Evolutionary conservation across 768 basidiomycete species (phyloP).

Genomic region (Boletus tomentosulus): DNA sequence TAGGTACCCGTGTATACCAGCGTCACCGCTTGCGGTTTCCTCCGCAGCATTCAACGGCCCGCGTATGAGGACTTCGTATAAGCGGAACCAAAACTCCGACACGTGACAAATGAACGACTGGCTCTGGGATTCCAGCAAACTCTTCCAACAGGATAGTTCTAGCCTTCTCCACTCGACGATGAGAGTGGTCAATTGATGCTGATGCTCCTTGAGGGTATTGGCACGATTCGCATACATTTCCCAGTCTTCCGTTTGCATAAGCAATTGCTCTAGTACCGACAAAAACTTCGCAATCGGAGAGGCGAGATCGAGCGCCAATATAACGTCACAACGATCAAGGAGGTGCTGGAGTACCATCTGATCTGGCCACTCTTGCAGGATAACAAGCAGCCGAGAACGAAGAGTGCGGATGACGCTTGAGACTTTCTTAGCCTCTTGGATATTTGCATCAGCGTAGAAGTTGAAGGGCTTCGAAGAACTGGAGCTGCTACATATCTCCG

Average conservation of each 20-base stretch:
- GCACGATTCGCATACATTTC: slow-evolving; percentile 92
- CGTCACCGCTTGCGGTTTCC: slow-evolving; percentile 32
- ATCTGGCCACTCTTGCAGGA: slow-evolving; percentile 88
- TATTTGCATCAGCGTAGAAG: slow-evolving; percentile 81
- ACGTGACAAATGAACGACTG: slow-evolving; percentile 39
- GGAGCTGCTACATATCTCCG: slow-evolving; percentile 27
- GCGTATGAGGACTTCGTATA: slow-evolving; percentile 75
- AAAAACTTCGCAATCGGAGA: slow-evolving; percentile 82
- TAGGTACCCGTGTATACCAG: slow-evolving; percentile 49
- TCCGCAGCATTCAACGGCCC: slow-evolving; percentile 51
- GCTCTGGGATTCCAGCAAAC: slow-evolving; percentile 69
- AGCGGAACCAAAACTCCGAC: slow-evolving; percentile 85
- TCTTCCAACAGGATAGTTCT: slow-evolving; percentile 85
- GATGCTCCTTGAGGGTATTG: slow-evolving; percentile 70
- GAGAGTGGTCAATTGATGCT: slow-evolving; percentile 58
- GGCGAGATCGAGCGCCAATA: slow-evolving; percentile 56
- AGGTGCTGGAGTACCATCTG: slow-evolving; percentile 96
- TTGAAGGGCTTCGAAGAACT: slow-evolving; percentile 41
- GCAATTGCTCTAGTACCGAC: slow-evolving; percentile 76
- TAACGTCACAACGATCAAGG: slow-evolving; percentile 58
- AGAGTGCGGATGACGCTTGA: slow-evolving; percentile 49
- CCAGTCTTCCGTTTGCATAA: slow-evolving; percentile 92
- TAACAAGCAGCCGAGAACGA: slow-evolving; percentile 44
- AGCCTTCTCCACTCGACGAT: slow-evolving; percentile 89
- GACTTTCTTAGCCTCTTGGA: slow-evolving; percentile 64